Evolutionary conservation across 225 moss, liverwort and hornwort genomes (phyloP).

Genomic region (Thuidium tamariscinum): DNA sequence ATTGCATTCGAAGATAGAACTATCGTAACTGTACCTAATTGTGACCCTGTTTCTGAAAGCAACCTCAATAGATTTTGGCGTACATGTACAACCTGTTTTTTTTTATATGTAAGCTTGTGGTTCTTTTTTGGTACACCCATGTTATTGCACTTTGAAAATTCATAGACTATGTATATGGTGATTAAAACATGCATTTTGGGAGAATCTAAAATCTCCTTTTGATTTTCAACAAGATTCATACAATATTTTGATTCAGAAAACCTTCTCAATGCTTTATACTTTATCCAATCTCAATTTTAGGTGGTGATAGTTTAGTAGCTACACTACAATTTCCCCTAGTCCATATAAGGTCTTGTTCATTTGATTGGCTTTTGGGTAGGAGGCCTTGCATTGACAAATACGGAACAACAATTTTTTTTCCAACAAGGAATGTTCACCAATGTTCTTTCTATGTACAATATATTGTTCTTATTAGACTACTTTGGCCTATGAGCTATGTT

Average conservation of each 20-base stretch:
- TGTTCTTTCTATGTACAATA: fast-evolving
- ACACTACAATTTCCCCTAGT: not conserved
- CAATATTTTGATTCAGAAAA: fast-evolving
- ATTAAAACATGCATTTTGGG: not conserved
- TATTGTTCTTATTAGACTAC: not conserved
- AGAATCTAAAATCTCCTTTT: not conserved
- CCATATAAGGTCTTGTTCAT: not conserved
- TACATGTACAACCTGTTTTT: not conserved
- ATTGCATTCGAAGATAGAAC: not conserved
- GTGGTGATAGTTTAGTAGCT: fast-evolving
- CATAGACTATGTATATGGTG: fast-evolving
- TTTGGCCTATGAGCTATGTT: fast-evolving
- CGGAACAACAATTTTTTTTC: not conserved
- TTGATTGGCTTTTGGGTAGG: not conserved
- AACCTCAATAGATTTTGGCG: too few species aligned
- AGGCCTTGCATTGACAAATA: not conserved
- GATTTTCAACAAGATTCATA: not conserved
- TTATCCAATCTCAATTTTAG: too few species aligned
- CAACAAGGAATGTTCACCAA: fast-evolving
- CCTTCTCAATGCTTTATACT: too few species aligned
- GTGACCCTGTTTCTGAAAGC: not conserved
- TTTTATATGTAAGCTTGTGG: too few species aligned
- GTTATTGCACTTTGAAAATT: not conserved
- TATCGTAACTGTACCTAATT: not conserved
- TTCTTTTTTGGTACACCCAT: not conserved